Percentiles rank a stretch among this genome's conserved stretches.
Evolutionary conservation across 129 eudicot species (phyloP).

Genomic region (Tagetes erecta): DNA sequence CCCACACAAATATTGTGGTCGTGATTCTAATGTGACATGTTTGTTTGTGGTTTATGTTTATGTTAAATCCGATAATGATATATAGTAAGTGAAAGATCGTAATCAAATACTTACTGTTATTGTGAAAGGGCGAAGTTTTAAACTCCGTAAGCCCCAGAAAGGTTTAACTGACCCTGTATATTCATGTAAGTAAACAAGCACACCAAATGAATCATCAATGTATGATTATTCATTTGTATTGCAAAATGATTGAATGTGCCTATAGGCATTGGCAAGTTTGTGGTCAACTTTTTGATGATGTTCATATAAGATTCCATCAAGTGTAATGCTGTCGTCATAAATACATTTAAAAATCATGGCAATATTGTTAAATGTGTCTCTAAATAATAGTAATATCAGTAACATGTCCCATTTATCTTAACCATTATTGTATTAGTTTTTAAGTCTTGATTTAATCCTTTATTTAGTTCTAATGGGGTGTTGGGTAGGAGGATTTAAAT

Average conservation of each 20-base stretch:
- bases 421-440: conserved; percentile 15
- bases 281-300: conserved; percentile 35
- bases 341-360: not conserved
- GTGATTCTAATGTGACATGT: no score
- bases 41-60: no score
- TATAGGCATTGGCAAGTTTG: conserved; percentile 2
- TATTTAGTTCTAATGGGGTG: conserved; percentile 17
- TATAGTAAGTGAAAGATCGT: no score
- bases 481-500: conserved; percentile 16
- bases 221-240: no score
- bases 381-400: not conserved
- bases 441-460: conserved; percentile 12
- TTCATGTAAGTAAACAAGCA: conserved; percentile 10
- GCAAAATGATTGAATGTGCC: conserved; percentile 2
- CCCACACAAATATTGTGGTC: no score
- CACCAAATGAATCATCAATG: conserved; percentile 12
- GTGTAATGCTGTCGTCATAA: conserved; percentile 23
- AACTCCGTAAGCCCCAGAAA: no score
- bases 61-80: no score
- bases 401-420: not conserved
- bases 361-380: conserved; percentile 6
- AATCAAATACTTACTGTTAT: no score
- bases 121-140: no score
- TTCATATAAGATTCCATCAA: conserved; percentile 22
- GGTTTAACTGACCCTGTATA: not conserved